Base-by-base conservation (phyloP, 2,329 filamentous ascomycete genomes). In the Ceratocystiopsis minuta region DNA sequence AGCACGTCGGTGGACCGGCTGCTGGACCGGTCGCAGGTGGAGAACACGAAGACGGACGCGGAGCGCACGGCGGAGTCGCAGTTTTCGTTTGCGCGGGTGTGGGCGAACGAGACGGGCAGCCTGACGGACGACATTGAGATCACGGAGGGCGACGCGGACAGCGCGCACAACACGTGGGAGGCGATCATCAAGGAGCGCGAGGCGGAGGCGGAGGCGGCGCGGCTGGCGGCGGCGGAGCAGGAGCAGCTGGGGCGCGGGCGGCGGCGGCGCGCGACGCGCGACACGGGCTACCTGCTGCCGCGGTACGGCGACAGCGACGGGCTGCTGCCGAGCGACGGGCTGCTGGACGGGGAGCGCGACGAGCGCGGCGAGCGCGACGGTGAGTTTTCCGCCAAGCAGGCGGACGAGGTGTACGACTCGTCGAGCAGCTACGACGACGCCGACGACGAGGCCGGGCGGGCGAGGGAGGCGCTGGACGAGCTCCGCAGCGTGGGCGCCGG, bases 71-170 rank as follows among this genome's bases (percentile, higher is more conserved):
- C 77, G 1, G 82, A 92, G 54, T 79, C 76, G 0, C 80, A 87
- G 43, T 98, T 95, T 57, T 84, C 81, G 5, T 84, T 90, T 58
- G 88, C 88, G 34, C 75, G 84, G 37, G 80, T 98, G 2, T 98
- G 90, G 90, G 80, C 80, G 4, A 92, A 93, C 52, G 80, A 92
- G 33, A 73, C 75, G 49, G 74, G 71, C 9, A 64, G 66, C 0
- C 65, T 93, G 6, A 70, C 78, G 39, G 78, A 80, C 16, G 68
- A 73, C 18, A 55, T 81, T 17, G 65, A 72, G 18, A 61, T 64
- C 64, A 72, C 20, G 68, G 71, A 36, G 16, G 37, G 13, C 7
- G 63, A 66, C 15, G 31, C 31, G 31, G 13, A 11, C 9, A 63
- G 67, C 0, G 66, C 78, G 52, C 68, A 72, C 14, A 77, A 75